Conservation (phyloP, 1,139 yeast genomes). For the Sugiyamaella grinbergsii region DNA sequence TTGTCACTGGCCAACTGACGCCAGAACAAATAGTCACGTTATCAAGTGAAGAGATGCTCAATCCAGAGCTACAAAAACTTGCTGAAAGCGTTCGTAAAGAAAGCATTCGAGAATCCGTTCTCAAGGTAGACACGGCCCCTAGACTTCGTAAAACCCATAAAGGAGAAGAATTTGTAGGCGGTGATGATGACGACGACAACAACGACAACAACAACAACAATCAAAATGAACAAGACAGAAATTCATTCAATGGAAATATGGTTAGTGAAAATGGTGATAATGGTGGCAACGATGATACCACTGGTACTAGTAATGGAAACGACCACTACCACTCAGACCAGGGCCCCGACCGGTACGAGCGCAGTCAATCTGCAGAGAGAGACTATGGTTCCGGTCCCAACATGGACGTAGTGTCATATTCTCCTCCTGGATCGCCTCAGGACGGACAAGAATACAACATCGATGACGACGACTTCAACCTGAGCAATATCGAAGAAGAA, state of each 20-base stretch:
- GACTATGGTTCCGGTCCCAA: slow-evolving; percentile 20
- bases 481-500: slow-evolving; percentile 43
- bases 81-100: slow-evolving; percentile 74
- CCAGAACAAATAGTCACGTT: slow-evolving; percentile 57
- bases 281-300: not conserved
- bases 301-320: no score
- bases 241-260: not conserved
- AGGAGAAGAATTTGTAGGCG: slow-evolving; percentile 79
- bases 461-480: slow-evolving; percentile 38
- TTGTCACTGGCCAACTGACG: slow-evolving; percentile 51
- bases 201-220: not conserved
- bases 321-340: not conserved
- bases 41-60: slow-evolving; percentile 65
- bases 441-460: slow-evolving; percentile 19
- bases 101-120: slow-evolving; percentile 62
- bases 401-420: slow-evolving; percentile 31
- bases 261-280: not conserved
- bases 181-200: slow-evolving; percentile 41
- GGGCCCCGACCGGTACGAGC: slow-evolving; percentile 4
- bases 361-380: slow-evolving; percentile 16
- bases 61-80: slow-evolving; percentile 68
- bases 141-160: slow-evolving; percentile 77
- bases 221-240: not conserved
- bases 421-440: slow-evolving; percentile 32
- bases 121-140: slow-evolving; percentile 58